Evolutionary conservation across 1,139 yeast genomes (phyloP).

Genomic region (Barnettozyma hawaiiensis): DNA sequence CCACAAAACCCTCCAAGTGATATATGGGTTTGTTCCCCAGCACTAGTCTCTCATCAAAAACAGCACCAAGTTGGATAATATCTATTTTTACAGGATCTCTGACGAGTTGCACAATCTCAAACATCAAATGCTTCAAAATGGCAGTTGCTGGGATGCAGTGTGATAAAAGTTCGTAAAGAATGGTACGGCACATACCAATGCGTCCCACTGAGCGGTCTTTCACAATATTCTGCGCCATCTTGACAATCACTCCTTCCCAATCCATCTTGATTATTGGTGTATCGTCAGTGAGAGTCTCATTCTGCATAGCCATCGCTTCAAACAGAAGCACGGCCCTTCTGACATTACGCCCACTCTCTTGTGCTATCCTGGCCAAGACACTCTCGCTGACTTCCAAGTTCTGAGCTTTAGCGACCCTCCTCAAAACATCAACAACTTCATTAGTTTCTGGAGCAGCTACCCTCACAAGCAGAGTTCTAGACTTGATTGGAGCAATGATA

Average conservation of each 20-base stretch:
- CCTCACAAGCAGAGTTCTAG: conserved; percentile 82
- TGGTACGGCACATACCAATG: conserved; percentile 66
- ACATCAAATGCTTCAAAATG: conserved; percentile 63
- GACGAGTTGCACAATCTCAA: conserved; percentile 45
- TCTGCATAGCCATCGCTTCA: conserved; percentile 81
- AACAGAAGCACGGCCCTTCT: conserved; percentile 73
- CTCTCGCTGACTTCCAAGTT: conserved; percentile 35
- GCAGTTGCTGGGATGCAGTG: conserved; percentile 90
- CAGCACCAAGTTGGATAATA: conserved; percentile 64
- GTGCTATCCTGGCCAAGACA: conserved; percentile 50
- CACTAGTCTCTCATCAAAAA: conserved; percentile 82
- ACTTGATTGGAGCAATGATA: conserved; percentile 88
- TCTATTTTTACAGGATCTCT: conserved; percentile 37
- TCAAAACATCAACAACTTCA: conserved; percentile 53
- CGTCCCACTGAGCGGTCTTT: conserved; percentile 64
- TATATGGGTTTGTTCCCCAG: conserved; percentile 86
- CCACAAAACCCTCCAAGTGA: conserved; percentile 92
- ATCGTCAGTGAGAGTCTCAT: conserved; percentile 41
- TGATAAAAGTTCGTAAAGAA: conserved; percentile 76
- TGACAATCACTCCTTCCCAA: conserved; percentile 77
- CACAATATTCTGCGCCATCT: conserved; percentile 55
- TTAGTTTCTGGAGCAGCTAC: conserved; percentile 70
- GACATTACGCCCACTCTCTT: conserved; percentile 59
- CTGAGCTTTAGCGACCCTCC: conserved; percentile 54
- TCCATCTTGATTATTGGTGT: conserved; percentile 60